These are phyloP conservation scores for Aspergillus transmontanensis DNA, from an alignment of 2,329 filamentous ascomycete species.

Conservation along the genomic window DNA sequence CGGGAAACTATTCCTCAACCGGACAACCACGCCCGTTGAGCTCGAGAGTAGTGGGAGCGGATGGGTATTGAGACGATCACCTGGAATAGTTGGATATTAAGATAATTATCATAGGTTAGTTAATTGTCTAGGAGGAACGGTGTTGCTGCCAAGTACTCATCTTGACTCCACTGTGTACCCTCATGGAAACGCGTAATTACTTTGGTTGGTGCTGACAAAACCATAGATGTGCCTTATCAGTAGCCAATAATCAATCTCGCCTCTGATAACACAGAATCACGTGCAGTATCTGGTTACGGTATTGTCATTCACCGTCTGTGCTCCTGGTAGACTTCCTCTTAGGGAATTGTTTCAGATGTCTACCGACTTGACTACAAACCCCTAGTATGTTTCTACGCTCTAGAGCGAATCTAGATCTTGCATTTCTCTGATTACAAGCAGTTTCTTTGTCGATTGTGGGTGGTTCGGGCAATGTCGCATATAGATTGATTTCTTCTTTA, in stretches of 20 bases:
- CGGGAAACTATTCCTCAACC: not conserved
- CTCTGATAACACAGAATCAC: not conserved
- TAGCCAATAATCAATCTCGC: conserved; percentile 15
- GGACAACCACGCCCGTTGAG: not conserved
- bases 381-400: not conserved
- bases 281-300: not conserved
- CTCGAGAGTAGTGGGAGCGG: not conserved
- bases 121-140: not conserved
- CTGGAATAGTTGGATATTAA: conserved; percentile 9
- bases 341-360: not conserved
- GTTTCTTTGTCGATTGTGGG: not conserved
- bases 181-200: not conserved
- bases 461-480: not conserved
- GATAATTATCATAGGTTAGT: not conserved
- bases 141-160: not conserved
- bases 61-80: conserved; percentile 4
- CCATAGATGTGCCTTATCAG: conserved; percentile 15
- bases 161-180: not conserved
- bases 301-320: conserved; percentile 1
- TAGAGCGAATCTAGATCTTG: not conserved
- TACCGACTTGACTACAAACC: not conserved
- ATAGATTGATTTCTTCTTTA: not conserved
- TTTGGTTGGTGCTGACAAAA: not conserved
- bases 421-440: not conserved
- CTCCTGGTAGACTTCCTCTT: not conserved